Base-by-base conservation (phyloP, 163 green algal species). In the Scenedesmus sp. region DNA sequence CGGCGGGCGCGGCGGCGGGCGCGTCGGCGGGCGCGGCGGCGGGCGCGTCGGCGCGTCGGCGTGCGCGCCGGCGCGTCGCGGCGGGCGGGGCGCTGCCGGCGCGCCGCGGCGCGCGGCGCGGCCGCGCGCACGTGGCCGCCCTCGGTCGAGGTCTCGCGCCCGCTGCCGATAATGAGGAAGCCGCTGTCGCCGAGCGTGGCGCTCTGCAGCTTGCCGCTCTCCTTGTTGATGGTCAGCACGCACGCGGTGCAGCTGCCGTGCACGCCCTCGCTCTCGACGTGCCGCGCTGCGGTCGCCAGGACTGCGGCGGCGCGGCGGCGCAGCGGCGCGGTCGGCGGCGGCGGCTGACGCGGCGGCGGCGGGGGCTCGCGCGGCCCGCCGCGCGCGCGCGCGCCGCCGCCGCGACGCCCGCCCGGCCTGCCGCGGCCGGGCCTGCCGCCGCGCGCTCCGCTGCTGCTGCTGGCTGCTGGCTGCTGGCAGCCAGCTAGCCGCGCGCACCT, bases 181-280 rank as follows among this genome's bases (percentile, higher is more conserved):
- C 93, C 93, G 7, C 86, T 94, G 89, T 98, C 94, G 3, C 94
- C 94, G 24, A 98, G 63, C 77, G 95, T 97, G 34, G 92, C 93
- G 1, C 87, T 82, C 18, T 88, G 86, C 60, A 98, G 81, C 33
- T 87, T 85, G 22, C 92, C 93, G 20, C 84, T 81, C 29, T 77
- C 60, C 29, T 85, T 87, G 82, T 97, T 90, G 9, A 97, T 74
- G 20, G 94, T 87, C 18, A 94, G 84, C 1, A 98, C 28, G 73
- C 91, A 97, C 15, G 71, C 84, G 5, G 94, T 97, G 73, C 80
- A 83, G 77, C 81, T 92, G 75, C 94, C 94, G 63, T 91, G 64
- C 2, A 94, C 81, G 13, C 83, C 85, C 54, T 85, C 83, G 36
- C 56, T 63, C 63, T 86, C 65, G 4, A 92, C 73, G n/a, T 86